Evolutionary conservation across 75 land plant genomes (phyloP).

Genomic region (Larix kaempferi): DNA sequence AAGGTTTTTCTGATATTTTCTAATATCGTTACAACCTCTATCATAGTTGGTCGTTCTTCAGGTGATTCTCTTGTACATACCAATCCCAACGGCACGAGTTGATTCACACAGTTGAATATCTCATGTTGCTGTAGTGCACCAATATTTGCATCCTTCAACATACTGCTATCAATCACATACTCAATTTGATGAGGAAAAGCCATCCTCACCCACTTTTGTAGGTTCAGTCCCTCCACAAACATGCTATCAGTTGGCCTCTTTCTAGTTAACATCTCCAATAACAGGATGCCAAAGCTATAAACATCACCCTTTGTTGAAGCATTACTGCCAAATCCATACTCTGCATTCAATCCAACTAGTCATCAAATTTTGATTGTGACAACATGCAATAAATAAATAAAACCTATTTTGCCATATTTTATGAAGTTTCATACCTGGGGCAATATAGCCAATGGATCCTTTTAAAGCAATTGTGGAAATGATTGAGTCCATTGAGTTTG

Average conservation of each 20-base stretch:
- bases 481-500: background rate
- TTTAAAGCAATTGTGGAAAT: background rate
- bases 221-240: background rate
- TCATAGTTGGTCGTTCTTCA: slow-evolving; percentile 1
- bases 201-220: slow-evolving; percentile 8
- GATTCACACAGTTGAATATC: background rate
- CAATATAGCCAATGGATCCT: slow-evolving; percentile 16
- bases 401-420: no score
- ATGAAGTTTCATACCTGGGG: slow-evolving; percentile 10
- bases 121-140: background rate
- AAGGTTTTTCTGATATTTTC: no score
- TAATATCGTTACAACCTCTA: background rate
- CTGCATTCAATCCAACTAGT: slow-evolving; percentile 8
- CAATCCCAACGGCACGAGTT: background rate
- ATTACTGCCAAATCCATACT: slow-evolving; percentile 2
- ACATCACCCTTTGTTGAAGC: slow-evolving; percentile 17
- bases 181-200: background rate
- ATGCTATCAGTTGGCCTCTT: slow-evolving; percentile 7
- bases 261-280: slow-evolving; percentile 13
- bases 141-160: background rate
- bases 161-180: background rate
- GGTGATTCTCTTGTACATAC: background rate
- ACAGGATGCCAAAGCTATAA: slow-evolving; percentile 18
- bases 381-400: no score
- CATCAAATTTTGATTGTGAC: background rate